Evolutionary conservation across 1,284 basidiomycete genomes (phyloP), one percentile per base, ranked within the genome.

Genomic region (Heterobasidion irregulare): DNA sequence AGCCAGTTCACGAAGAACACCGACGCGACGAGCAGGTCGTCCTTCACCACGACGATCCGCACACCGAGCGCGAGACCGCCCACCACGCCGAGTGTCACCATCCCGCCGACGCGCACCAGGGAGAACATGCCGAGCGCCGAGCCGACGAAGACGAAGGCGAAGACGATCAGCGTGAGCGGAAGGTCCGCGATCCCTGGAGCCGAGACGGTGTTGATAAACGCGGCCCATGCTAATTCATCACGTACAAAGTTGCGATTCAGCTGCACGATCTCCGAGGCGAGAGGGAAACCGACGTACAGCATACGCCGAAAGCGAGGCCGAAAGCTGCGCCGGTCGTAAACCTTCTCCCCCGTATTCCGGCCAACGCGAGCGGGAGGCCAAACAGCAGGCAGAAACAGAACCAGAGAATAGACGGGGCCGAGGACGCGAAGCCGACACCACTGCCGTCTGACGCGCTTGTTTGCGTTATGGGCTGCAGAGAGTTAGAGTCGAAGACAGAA

Each of bases 11-110:
- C 61, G n/a, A 67, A 69, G 59, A 44, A 52, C 36, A 44, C 16
- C 9, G 62, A 61, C 9, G 75, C 65, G 18, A 83, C 56, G 9
- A 86, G 68, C 34, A 86, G 68, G 5, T 72, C 75, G 1, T 68
- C 65, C 47, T 75, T 74, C 53, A 86, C 56, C 18, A 86, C 66
- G 15, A 76, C 65, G 16, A 83, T 65, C n/a, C 84, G 77, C 9
- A 81, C 66, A 10, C 79, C 82, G 52, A 84, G 66, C 2, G 84
- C 75, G 10, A 82, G 57, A 5, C 84, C 84, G 6, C 83, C 81
- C 2, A 72, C 65, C 15, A 76, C 58, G 9, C 77, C 75, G 0
- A 86, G 67, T 18, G 72, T 60, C 2, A 72, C 64, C 16, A 80
- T 72, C 2, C 76, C 82, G 7, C 72, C 67, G 18, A 73, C 56